Evolutionary conservation across 2,329 filamentous ascomycete genomes (phyloP).

Genomic region (Pezicula rhizophila): DNA sequence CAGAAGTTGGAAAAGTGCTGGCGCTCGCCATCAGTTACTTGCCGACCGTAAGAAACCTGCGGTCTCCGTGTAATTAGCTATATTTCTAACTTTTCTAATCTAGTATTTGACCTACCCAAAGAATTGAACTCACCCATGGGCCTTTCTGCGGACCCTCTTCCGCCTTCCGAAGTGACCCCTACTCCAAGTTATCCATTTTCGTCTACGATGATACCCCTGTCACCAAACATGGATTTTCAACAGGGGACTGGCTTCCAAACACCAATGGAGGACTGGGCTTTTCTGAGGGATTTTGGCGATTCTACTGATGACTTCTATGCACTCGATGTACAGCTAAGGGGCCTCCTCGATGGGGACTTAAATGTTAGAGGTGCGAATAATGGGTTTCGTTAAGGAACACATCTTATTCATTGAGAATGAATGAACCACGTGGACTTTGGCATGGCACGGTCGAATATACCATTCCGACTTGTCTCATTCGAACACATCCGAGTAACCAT

Average conservation of each 20-base stretch:
- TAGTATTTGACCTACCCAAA: constrained; percentile 16
- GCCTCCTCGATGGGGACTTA: constrained; percentile 15
- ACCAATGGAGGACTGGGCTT: constrained; percentile 21
- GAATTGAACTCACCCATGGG: constrained; percentile 8
- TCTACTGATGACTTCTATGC: constrained; percentile 24
- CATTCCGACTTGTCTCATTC: too few species aligned
- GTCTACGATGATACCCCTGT: background rate
- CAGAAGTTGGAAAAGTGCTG: constrained; percentile 26
- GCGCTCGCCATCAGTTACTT: constrained; percentile 22
- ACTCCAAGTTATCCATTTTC: background rate
- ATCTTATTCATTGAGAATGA: too few species aligned
- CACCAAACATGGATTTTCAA: background rate
- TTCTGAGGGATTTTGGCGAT: constrained; percentile 24
- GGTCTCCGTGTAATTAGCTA: background rate
- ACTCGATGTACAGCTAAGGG: constrained; percentile 23
- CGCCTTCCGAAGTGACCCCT: background rate
- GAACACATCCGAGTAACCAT: too few species aligned
- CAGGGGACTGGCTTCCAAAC: background rate
- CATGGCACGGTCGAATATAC: too few species aligned
- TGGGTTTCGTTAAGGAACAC: background rate
- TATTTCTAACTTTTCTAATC: background rate
- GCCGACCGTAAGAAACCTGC: constrained; percentile 18
- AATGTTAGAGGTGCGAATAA: background rate
- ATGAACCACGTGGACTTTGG: too few species aligned
- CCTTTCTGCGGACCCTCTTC: background rate